These are phyloP conservation scores for Backusella australiensis DNA, from an alignment of 192 early-diverging fungal genomes.

Conservation along the genomic window DNA sequence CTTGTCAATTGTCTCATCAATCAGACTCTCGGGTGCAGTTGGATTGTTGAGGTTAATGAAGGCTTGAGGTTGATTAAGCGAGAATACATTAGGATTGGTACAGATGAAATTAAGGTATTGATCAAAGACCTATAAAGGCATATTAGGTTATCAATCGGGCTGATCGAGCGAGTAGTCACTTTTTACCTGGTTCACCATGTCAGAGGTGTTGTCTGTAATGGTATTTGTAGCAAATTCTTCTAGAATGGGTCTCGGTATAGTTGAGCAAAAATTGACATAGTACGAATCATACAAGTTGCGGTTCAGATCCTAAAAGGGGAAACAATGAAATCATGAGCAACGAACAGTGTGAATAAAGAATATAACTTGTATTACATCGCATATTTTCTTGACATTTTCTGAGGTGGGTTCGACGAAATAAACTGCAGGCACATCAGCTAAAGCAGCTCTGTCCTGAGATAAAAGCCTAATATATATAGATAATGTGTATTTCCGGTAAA, in stretches of 20 bases:
- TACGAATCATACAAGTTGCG: conserved; percentile 93
- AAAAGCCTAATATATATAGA: conserved; percentile 60
- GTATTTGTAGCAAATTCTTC: conserved; percentile 93
- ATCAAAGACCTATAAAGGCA: conserved; percentile 77
- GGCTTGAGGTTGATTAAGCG: conserved; percentile 77
- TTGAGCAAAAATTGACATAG: conserved; percentile 92
- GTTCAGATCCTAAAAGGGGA: conserved; percentile 69
- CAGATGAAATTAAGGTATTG: conserved; percentile 96
- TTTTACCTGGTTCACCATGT: conserved; percentile 77
- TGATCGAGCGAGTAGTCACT: no score
- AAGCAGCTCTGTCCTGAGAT: conserved; percentile 77
- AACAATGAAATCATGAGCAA: not conserved
- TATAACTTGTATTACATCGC: conserved; percentile 54
- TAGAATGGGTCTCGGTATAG: conserved; percentile 82
- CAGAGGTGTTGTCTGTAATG: conserved; percentile 68
- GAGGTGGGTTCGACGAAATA: conserved; percentile 92
- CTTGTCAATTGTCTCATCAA: conserved; percentile 75
- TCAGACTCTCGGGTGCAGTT: conserved; percentile 72
- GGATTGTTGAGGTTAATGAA: conserved; percentile 87
- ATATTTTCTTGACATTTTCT: conserved; percentile 80
- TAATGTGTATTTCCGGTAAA: not conserved
- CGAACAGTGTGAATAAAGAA: no score
- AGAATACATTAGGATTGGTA: conserved; percentile 91
- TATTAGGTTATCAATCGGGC: conserved; percentile 23
- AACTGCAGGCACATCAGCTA: conserved; percentile 95